These are phyloP conservation scores for Penstemon barbatus DNA, from an alignment of 257 asterid genomes.

Conservation along the genomic window DNA sequence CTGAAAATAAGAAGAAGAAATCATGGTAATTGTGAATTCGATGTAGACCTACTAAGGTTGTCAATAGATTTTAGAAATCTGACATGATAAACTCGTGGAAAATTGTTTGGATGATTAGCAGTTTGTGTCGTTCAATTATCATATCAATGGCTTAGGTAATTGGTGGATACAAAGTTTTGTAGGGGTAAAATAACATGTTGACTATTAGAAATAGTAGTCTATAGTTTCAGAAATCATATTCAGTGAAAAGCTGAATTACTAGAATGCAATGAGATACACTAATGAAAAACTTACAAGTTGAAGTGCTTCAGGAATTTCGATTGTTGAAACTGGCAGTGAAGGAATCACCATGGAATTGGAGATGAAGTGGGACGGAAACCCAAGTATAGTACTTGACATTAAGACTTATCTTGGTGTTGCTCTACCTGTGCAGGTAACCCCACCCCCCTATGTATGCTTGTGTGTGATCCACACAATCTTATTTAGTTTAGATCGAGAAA, in stretches of 20 bases:
- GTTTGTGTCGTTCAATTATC: no score
- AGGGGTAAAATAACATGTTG: neutral
- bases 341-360: slow-evolving; percentile 98
- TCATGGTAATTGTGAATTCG: no score
- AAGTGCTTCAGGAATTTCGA: slow-evolving; percentile 66
- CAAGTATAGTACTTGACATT: slow-evolving; percentile 86
- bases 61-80: slow-evolving; percentile 14
- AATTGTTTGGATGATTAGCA: no score
- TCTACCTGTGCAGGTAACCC: slow-evolving; percentile 90
- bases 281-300: neutral
- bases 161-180: slow-evolving; percentile 1
- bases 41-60: neutral
- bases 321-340: slow-evolving; percentile 77
- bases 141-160: neutral
- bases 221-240: slow-evolving; percentile 6
- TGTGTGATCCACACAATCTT: no score
- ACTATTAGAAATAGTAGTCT: slow-evolving; percentile 3
- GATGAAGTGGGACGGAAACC: slow-evolving; percentile 99
- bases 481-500: no score
- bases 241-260: slow-evolving; percentile 6
- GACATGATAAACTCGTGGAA: no score
- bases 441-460: neutral
- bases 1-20: slow-evolving; percentile 6
- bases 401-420: slow-evolving; percentile 93
- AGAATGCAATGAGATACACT: slow-evolving; percentile 8